phyloP scores from a whole-genome alignment of 345 rosid species.

The Eucalyptus cloeziana region DNA sequence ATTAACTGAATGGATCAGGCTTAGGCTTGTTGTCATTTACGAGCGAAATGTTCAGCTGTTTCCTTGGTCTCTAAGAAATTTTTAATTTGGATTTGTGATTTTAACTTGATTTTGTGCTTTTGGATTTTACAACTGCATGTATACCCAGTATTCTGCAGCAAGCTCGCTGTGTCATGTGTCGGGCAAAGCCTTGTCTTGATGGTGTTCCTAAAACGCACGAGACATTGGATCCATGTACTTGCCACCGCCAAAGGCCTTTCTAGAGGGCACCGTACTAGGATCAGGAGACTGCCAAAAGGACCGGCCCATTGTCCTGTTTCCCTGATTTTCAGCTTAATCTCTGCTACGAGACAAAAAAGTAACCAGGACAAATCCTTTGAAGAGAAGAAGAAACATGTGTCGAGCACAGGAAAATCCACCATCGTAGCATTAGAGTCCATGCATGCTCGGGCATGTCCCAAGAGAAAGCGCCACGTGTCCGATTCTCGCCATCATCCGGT shows the following conservation, averaged over 20 bases:
- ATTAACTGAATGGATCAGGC: neutral
- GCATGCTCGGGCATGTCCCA: neutral
- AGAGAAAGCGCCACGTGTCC: neutral
- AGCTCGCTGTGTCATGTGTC: neutral
- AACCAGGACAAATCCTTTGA: neutral
- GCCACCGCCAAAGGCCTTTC: neutral
- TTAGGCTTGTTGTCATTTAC: neutral
- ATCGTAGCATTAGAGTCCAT: neutral
- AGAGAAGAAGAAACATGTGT: neutral
- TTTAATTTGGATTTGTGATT: neutral
- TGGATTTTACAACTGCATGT: neutral
- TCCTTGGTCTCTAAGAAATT: neutral
- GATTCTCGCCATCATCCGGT: neutral
- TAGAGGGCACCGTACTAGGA: neutral
- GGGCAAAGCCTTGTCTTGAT: neutral
- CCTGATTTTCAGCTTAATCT: neutral
- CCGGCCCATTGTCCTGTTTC: neutral
- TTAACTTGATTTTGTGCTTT: neutral
- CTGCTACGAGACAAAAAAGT: neutral
- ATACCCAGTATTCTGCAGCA: neutral
- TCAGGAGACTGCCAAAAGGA: neutral
- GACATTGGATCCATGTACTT: neutral
- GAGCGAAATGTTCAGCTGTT: neutral
- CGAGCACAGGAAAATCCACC: neutral
- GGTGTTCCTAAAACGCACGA: neutral